Percentiles rank a stretch among this genome's conserved stretches.
These are phyloP conservation scores for Magnaporthiopsis incrustans DNA, from an alignment of 2,329 filamentous ascomycete species.

Conservation along the genomic window DNA sequence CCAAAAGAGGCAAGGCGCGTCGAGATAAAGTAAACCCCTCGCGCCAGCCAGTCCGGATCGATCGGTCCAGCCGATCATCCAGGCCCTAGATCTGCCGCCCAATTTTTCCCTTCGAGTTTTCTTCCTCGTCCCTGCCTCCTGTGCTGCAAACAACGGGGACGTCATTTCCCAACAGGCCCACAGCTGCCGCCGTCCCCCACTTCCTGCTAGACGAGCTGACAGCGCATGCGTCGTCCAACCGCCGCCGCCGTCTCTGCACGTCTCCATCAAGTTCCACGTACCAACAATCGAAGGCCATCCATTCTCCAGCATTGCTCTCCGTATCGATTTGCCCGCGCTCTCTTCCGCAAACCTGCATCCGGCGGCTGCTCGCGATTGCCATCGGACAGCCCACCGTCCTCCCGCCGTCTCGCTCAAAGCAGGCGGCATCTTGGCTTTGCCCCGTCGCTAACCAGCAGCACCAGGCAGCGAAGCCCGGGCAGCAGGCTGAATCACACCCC, in stretches of 20 bases:
- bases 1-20: too few species aligned
- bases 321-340: not conserved
- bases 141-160: not conserved
- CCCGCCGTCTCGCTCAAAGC: not conserved
- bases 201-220: conserved; percentile 1
- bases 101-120: not conserved
- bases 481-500: not conserved
- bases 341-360: not conserved
- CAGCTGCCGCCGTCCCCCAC: too few species aligned
- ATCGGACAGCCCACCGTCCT: not conserved
- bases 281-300: not conserved
- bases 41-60: too few species aligned
- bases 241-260: not conserved
- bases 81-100: too few species aligned
- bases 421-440: not conserved
- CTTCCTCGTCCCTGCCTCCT: not conserved
- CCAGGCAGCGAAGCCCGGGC: not conserved
- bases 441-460: not conserved
- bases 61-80: too few species aligned
- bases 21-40: too few species aligned
- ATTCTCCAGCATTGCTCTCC: not conserved
- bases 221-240: not conserved
- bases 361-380: not conserved
- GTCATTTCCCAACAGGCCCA: not conserved
- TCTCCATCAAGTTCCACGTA: not conserved